Evolutionary conservation across 805 yeast genomes (phyloP), one percentile per base, ranked within the genome.

Genomic region (Spathaspora arborariae): DNA sequence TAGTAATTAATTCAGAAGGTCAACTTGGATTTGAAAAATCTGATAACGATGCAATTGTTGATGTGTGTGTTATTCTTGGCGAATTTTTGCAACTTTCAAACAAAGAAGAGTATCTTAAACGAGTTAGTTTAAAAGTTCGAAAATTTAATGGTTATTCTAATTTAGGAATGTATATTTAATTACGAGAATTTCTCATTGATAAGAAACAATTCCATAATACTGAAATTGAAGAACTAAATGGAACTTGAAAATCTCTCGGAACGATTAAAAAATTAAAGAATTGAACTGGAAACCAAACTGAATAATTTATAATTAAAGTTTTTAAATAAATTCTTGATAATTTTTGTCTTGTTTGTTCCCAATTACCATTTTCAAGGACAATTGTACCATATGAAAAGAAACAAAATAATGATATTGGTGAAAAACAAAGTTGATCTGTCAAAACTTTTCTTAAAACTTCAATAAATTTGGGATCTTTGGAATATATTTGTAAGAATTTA

Each of bases 161-260:
- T 43, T 57, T 60, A 8, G 65, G 65, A n/a, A 62, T 63, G 65
- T 60, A 63, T 48, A 56, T 64, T 48, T 43, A 55, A 40, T 52
- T 50, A 9, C 45, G 56, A 5, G 73, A 65, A 50, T 88, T 88
- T 57, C 87, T 74, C 78, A 88, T 81, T 0, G 96, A 89, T 42
- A 92, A 69, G 68, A 86, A 91, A 45, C 97, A 90, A 61, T 94
- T 92, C 98, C 99, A 92, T 33, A 92, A 68, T 16, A 92, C 95
- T 22, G 96, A 92, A 5, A 94, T 72, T 16, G 67, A 87, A 7
- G 94, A 85, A 46, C 95, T 84, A 62, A 94, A 92, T 0, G 97
- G 97, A 4, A 92, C 96, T 64, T 92, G 98, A 54, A 82, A 78
- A 49, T 74, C 74, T 49, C 80, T 73, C 1, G 92, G 92, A 64